These are phyloP conservation scores for Mallotus repandus DNA, from an alignment of 441 rosid species.

Conservation along the genomic window DNA sequence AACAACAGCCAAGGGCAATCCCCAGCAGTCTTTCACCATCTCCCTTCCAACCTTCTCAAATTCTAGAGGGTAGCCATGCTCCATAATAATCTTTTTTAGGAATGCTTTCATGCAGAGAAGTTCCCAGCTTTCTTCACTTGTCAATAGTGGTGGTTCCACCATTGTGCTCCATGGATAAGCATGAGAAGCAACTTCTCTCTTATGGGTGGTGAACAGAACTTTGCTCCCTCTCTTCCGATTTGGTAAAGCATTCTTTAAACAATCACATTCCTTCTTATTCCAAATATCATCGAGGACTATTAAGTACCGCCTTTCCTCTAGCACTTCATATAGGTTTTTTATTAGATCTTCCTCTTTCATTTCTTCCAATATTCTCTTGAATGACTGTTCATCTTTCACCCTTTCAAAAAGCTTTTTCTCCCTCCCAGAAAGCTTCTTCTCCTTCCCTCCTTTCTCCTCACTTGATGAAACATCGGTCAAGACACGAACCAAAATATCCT, in stretches of 20 bases:
- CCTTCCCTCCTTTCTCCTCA: not conserved
- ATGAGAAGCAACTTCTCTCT: conserved; percentile 24
- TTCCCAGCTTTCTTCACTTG: conserved; percentile 33
- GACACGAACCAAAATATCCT: conserved; percentile 27
- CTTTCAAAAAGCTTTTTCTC: not conserved
- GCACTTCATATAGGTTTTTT: conserved; percentile 14
- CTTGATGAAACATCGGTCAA: not conserved
- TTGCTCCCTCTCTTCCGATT: conserved; percentile 25
- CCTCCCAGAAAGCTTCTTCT: not conserved
- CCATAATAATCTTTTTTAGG: not conserved
- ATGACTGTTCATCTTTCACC: not conserved
- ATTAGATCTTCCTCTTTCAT: conserved; percentile 28
- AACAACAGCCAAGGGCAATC: conserved; percentile 24
- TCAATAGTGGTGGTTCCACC: conserved; percentile 25
- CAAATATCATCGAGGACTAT: conserved; percentile 40
- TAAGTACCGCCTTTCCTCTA: conserved; percentile 28
- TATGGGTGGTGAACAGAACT: conserved; percentile 33
- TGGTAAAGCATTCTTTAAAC: conserved; percentile 27
- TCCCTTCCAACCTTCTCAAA: conserved; percentile 13
- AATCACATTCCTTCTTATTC: conserved; percentile 27
- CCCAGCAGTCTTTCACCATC: conserved; percentile 21
- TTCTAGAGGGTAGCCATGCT: not conserved
- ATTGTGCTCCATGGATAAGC: conserved; percentile 25
- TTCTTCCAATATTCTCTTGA: not conserved
- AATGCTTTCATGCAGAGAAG: conserved; percentile 31